Evolutionary conservation across 257 asterid species (phyloP).

Genomic region (Plectranthus barbatus): DNA sequence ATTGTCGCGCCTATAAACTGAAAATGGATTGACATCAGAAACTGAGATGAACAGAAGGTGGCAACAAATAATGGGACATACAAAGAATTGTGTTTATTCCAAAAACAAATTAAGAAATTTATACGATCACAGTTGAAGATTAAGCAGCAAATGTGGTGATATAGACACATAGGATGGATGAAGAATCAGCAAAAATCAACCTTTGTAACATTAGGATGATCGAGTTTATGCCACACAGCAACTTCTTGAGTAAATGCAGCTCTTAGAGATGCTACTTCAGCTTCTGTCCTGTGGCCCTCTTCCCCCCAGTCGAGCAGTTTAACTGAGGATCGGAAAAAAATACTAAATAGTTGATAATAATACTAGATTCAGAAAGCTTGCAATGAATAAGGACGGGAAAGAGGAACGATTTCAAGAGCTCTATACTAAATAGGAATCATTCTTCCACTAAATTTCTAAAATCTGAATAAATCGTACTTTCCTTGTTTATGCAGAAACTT

Average conservation of each 20-base stretch:
- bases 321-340: constrained; percentile 36
- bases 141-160: neutral
- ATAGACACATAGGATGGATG: neutral
- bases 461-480: neutral
- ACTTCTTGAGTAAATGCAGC: constrained; percentile 91
- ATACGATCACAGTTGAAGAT: no score
- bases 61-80: no score
- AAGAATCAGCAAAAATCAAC: constrained; percentile 20
- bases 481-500: neutral
- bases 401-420: no score
- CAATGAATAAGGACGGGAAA: neutral
- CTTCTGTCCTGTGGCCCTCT: constrained; percentile 77
- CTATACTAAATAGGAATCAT: no score
- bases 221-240: constrained; percentile 88
- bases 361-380: neutral
- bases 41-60: no score
- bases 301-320: constrained; percentile 91
- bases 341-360: constrained; percentile 10
- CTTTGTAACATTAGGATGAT: constrained; percentile 88
- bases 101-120: neutral
- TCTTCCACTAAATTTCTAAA: neutral
- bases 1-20: constrained; percentile 87
- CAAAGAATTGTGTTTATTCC: no score
- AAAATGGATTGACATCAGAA: neutral
- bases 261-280: constrained; percentile 63